Evolutionary conservation across 78 protist genomes (phyloP), one percentile per base, ranked within the genome.

Genomic region (Protostelium mycophagum): DNA sequence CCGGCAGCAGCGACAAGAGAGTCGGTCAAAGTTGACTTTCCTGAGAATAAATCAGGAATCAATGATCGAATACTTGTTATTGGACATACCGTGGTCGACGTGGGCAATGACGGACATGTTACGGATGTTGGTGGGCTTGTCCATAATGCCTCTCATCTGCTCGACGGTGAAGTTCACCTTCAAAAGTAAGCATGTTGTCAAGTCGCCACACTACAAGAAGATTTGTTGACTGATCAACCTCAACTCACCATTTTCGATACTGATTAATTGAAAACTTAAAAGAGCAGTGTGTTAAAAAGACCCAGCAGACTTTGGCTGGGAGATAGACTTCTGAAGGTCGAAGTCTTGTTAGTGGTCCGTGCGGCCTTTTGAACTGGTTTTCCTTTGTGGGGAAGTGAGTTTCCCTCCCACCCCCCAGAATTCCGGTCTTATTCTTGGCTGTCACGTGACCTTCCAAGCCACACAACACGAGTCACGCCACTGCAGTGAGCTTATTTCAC

Each of bases 21-120:
- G 91, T 99, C 99, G 31, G 99, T 98, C 23, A 99, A 92, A 35
- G 99, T 99, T 83, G 99, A 96, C 97, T 98, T 97, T 87, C 99
- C 99, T 90, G 34, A 86, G 34, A 37, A 1, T 35, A 35, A 1
- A 0, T 89, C 28, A 28, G 88, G 0, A 9, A 36, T 28, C 1
- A 35, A 5, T 87, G 35, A 16, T 87, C 86, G 10, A 28, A 36
- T 16, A 23, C 84, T 91, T 85, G 90, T n/a, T 86, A 91, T 90
- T 92, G 73, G 36, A n/a, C 85, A 31, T 34, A 83, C 85, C 85
- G 97, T 95, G 97, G 83, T 96, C 98, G 87, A 96, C 98, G 95
- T 97, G 99, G 84, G 99, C 99, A 90, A 98, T 98, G 87, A 98
- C 99, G 73, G 98, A 97, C 97, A 99, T 98, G 96, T 98, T 98